These are phyloP conservation scores for Petasospora fabianii DNA, from an alignment of 1,139 yeast species.

Conservation along the genomic window DNA sequence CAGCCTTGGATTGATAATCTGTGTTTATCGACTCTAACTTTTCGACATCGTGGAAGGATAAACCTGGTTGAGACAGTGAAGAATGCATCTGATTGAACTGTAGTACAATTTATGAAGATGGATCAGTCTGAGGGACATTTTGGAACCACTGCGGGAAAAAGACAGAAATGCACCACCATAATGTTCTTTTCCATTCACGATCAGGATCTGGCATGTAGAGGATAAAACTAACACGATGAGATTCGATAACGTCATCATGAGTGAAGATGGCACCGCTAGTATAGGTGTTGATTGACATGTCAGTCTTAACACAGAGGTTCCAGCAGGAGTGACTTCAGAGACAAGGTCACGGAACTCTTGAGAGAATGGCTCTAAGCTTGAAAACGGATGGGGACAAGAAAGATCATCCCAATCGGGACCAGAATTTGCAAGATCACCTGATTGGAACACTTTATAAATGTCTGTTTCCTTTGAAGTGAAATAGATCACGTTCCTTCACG, in stretches of 20 bases:
- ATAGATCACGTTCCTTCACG: slow-evolving; percentile 79
- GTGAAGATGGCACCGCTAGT: slow-evolving; percentile 95
- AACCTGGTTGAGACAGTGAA: slow-evolving; percentile 95
- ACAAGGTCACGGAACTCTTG: slow-evolving; percentile 77
- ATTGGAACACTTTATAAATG: slow-evolving; percentile 89
- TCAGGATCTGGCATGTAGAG: slow-evolving; percentile 92
- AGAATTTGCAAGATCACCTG: slow-evolving; percentile 94
- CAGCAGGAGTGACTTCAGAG: slow-evolving; percentile 83
- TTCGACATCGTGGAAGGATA: slow-evolving; percentile 96
- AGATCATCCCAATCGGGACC: slow-evolving; percentile 79
- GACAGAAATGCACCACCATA: slow-evolving; percentile 91
- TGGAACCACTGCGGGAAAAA: slow-evolving; percentile 82
- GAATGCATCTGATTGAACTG: slow-evolving; percentile 92
- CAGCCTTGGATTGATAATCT: slow-evolving; percentile 94
- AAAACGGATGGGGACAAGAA: slow-evolving; percentile 63
- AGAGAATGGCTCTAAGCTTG: slow-evolving; percentile 78
- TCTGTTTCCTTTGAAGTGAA: slow-evolving; percentile 96
- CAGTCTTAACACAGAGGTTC: slow-evolving; percentile 83
- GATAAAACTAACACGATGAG: slow-evolving; percentile 88
- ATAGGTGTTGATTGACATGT: slow-evolving; percentile 88
- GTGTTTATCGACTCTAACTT: slow-evolving; percentile 85
- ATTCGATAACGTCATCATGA: slow-evolving; percentile 97
- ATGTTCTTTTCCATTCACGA: slow-evolving; percentile 73
- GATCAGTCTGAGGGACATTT: slow-evolving; percentile 88
- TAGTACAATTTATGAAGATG: slow-evolving; percentile 67